Conservation (phyloP, 306 rosid species). For the Rubus parviflorus region DNA sequence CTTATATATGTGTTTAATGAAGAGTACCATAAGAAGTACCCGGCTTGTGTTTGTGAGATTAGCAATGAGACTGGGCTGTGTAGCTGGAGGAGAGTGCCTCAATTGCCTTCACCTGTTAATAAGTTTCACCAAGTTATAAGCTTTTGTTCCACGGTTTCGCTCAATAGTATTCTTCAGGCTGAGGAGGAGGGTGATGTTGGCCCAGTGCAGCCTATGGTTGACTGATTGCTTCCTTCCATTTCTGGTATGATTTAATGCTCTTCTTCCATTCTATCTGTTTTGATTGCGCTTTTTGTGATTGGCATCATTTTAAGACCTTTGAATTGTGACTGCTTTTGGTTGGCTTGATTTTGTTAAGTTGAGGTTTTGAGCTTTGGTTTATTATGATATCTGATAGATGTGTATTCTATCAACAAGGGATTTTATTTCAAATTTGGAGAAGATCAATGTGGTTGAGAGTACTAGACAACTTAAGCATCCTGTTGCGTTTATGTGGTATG, state of each 20-base stretch:
- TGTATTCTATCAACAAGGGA: background rate
- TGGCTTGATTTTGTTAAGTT: background rate
- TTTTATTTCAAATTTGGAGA: background rate
- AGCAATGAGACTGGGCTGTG: constrained; percentile 41
- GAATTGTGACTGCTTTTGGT: background rate
- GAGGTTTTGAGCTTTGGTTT: background rate
- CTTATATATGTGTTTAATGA: constrained; percentile 77
- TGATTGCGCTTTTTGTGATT: background rate
- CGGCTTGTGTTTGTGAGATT: constrained; percentile 81
- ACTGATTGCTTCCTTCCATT: constrained; percentile 11
- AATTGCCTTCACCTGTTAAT: constrained; percentile 65
- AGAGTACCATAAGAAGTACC: constrained; percentile 64
- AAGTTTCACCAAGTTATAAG: constrained; percentile 72
- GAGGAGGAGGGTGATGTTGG: constrained; percentile 31
- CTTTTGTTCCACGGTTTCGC: constrained; percentile 69
- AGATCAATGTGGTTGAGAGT: background rate
- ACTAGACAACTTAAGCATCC: background rate
- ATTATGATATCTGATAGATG: background rate
- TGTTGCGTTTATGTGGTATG: background rate
- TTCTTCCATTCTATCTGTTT: background rate
- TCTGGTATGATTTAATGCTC: constrained; percentile 29
- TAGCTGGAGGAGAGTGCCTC: constrained; percentile 70
- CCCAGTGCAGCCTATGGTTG: constrained; percentile 26
- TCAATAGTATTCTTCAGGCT: constrained; percentile 42
- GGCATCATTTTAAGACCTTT: background rate